Percentiles rank a stretch among this genome's conserved stretches.
Evolutionary conservation across 1,284 basidiomycete genomes (phyloP).

Genomic region (Ustilago nuda): DNA sequence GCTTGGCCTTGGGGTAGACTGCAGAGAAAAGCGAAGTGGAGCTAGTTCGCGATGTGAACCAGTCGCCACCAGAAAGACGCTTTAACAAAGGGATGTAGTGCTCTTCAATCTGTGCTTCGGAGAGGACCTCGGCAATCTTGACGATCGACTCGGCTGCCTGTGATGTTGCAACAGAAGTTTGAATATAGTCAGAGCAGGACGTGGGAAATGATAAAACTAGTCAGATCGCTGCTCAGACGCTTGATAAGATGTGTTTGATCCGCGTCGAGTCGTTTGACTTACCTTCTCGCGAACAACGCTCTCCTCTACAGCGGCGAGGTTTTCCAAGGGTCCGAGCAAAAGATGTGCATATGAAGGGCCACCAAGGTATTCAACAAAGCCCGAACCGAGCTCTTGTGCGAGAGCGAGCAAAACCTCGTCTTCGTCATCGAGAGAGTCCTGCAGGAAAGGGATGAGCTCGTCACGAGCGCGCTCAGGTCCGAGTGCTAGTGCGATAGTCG

Average conservation of each 20-base stretch:
- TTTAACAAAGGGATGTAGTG: conserved; percentile 91
- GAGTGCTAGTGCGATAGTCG: conserved; percentile 96
- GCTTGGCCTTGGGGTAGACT: conserved; percentile 77
- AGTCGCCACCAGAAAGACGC: conserved; percentile 91
- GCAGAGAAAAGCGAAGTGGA: conserved; percentile 93
- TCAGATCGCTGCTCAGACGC: conserved; percentile 8
- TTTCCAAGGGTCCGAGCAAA: conserved; percentile 91
- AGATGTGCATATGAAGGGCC: conserved; percentile 89
- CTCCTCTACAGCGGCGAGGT: conserved; percentile 95
- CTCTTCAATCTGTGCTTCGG: conserved; percentile 85
- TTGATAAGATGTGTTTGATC: background rate
- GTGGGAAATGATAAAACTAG: background rate
- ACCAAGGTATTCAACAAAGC: conserved; percentile 91
- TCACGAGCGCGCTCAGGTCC: conserved; percentile 94
- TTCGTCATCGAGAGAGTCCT: conserved; percentile 98
- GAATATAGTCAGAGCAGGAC: background rate
- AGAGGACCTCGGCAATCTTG: conserved; percentile 85
- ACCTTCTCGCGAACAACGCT: conserved; percentile 98
- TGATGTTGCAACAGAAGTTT: conserved; percentile 14
- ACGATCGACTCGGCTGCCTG: conserved; percentile 92
- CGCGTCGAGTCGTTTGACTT: conserved; percentile 27
- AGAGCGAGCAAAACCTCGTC: conserved; percentile 97
- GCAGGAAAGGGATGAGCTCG: conserved; percentile 95
- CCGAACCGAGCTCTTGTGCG: conserved; percentile 88
- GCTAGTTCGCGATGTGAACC: conserved; percentile 99